Evolutionary conservation across 2,329 filamentous ascomycete genomes (phyloP), one percentile per base, ranked within the genome.

Genomic region (Elsinoe fawcettii): DNA sequence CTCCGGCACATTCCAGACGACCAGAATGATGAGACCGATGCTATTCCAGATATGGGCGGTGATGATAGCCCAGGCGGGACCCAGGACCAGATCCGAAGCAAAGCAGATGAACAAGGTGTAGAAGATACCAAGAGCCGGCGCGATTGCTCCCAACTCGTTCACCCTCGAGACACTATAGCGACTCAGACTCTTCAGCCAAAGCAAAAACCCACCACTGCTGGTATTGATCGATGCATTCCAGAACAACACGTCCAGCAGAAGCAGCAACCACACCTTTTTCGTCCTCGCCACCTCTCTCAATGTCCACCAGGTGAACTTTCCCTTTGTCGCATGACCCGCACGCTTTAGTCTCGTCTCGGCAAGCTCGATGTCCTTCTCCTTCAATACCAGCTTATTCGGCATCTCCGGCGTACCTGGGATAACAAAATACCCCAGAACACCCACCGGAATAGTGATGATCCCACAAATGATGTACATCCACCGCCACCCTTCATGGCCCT

Each of bases 391-490:
- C 16, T 66, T 71, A 61, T 80, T 81, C 0, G 79, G 78, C 56
- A 75, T 64, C 25, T 59, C 53, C 25, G 61, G 63, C 5, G 60
- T 69, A 0, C 69, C 66, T 2, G 81, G 80, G 76, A 84, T 82
- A 14, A 81, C 69, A 2, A 77, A 72, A 61, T 75, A 81, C 0
- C 79, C 75, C 6, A 76, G 66, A 0, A 83, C 39, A 1, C 80
- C 81, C 14, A 84, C 72, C 1, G 69, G 44, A 1, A 80, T 63
- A 0, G 79, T 82, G 36, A 83, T 72, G 1, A 77, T 58, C 0
- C 79, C 80, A 60, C 83, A 80, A 25, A 83, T 74, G 0, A 83
- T 66, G 62, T 80, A 82, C 70, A 82, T 78, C 80, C 79, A 82
- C n/a, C 77, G 67, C 75, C 77, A 79, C 0, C 76, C 77, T 1